Evolutionary conservation across 1,284 basidiomycete species (phyloP), one percentile per base, ranked within the genome.

Genomic region (Cryptococcus jaspeensis): DNA sequence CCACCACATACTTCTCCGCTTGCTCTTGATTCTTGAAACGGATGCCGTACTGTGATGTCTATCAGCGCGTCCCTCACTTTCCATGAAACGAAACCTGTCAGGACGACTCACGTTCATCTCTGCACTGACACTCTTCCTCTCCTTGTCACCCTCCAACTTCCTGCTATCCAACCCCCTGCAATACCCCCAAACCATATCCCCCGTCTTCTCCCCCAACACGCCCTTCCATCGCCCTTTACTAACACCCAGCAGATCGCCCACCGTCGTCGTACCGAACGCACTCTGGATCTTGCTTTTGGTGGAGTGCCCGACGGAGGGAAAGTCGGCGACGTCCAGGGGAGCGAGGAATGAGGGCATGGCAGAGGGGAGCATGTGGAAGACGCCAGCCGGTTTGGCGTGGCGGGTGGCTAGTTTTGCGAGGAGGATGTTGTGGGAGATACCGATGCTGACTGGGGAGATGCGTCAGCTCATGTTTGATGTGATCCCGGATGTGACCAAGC

Each of bases 401-500:
- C 90, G 85, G 0, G 93, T 96, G 0, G 95, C 95, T 1, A 99
- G 82, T 6, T 92, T 88, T 1, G 95, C 91, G 3, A 98, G 84
- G 50, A 96, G 85, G 62, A 97, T 88, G 76, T 97, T 99, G 64
- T 89, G 85, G 0, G 90, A 84, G 45, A 98, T 89, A 5, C 96
- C 95, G 43, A 99, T 90, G 72, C 88, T 91, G 3, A 92, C 90
- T 91, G 61, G 12, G 18, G 36, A n/a, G n/a, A 58, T 47, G 47
- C 51, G 39, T 35, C 1, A 12, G 37, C 37, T 20, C 23, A 16
- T 37, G 15, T 23, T 41, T 32, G 11, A 12, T 28, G 11, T 7
- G 25, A 23, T 52, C 12, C 12, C 35, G 9, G 5, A 38, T 50
- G 22, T 11, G n/a, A n/a, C n/a, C 22, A 11, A 41, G 20, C 28